phyloP scores from a whole-genome alignment of 768 basidiomycete species.

The Boletus huronensis region DNA sequence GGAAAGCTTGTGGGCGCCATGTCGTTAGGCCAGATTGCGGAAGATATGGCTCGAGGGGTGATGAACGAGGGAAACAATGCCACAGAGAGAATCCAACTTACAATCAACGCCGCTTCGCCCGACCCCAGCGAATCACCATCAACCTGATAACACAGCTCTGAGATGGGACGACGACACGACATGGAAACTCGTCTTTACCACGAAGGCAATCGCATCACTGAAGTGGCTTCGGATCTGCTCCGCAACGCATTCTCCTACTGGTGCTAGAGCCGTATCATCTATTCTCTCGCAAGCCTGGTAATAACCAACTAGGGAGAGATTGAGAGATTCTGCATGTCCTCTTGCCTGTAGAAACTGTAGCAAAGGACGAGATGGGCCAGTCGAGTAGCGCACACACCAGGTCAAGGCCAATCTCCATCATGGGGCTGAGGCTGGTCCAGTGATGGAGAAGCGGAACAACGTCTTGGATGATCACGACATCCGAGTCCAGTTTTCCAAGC shows the following conservation, averaged over 20 bases:
- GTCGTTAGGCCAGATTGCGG: slow-evolving; percentile 34
- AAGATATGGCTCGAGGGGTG: slow-evolving; percentile 47
- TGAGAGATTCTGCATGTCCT: slow-evolving; percentile 53
- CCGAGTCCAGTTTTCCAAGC: slow-evolving; percentile 47
- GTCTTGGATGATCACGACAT: slow-evolving; percentile 52
- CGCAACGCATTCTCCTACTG: slow-evolving; percentile 63
- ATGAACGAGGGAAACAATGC: background rate
- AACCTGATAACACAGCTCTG: slow-evolving; percentile 38
- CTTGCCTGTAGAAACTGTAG: slow-evolving; percentile 42
- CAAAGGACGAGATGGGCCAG: background rate
- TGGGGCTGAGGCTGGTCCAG: slow-evolving; percentile 79
- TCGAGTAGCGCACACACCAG: slow-evolving; percentile 44
- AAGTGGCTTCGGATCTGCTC: slow-evolving; percentile 53
- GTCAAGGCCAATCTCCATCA: slow-evolving; percentile 84
- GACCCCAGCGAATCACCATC: slow-evolving; percentile 58
- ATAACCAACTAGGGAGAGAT: slow-evolving; percentile 61
- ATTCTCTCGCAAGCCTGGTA: slow-evolving; percentile 70
- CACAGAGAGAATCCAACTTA: slow-evolving; percentile 33
- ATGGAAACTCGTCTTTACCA: slow-evolving; percentile 43
- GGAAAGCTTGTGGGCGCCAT: slow-evolving; percentile 48
- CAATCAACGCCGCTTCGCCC: slow-evolving; percentile 52
- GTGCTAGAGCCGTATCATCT: slow-evolving; percentile 57
- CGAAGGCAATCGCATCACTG: slow-evolving; percentile 60
- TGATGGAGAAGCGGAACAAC: slow-evolving; percentile 78
- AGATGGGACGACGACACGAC: slow-evolving; percentile 5